Evolutionary conservation across 495 filamentous ascomycete species (phyloP).

Genomic region (Penicillium tannophilum): DNA sequence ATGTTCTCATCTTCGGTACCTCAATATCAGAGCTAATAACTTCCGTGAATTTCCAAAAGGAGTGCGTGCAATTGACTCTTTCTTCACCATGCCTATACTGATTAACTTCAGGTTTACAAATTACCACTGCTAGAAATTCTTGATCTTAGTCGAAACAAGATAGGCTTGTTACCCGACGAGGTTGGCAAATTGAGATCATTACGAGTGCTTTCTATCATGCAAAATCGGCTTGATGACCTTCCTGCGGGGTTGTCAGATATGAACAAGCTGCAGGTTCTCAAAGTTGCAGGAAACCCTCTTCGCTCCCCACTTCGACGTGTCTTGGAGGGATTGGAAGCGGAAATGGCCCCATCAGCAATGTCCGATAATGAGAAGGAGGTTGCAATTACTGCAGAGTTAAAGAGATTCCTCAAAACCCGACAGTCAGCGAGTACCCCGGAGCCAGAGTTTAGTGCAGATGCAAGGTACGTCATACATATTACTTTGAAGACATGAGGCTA

Average conservation of each 20-base stretch:
- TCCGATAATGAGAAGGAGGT: conserved; percentile 66
- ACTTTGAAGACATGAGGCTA: conserved; percentile 13
- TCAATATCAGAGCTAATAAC: conserved; percentile 89
- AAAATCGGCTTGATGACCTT: conserved; percentile 82
- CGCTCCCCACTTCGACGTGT: conserved; percentile 47
- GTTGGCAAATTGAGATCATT: conserved; percentile 75
- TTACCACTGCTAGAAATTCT: conserved; percentile 87
- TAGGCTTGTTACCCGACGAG: conserved; percentile 74
- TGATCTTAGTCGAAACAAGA: conserved; percentile 84
- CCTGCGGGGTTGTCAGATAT: conserved; percentile 85
- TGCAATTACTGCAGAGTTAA: conserved; percentile 70
- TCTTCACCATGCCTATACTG: conserved; percentile 12
- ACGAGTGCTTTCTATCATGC: conserved; percentile 76
- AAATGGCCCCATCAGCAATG: conserved; percentile 43
- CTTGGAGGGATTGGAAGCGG: conserved; percentile 44
- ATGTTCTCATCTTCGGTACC: conserved; percentile 85
- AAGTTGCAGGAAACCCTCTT: conserved; percentile 84
- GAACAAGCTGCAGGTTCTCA: conserved; percentile 82
- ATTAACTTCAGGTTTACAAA: conserved; percentile 64
- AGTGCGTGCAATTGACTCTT: conserved; percentile 53
- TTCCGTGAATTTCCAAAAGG: conserved; percentile 85
- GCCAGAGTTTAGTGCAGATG: conserved; percentile 64
- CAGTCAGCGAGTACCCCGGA: conserved; percentile 55
- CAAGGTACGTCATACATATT: conserved; percentile 54
- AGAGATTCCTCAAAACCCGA: conserved; percentile 70